Conservation (phyloP, 495 filamentous ascomycete species). For the Aspergillus mulundensis region DNA sequence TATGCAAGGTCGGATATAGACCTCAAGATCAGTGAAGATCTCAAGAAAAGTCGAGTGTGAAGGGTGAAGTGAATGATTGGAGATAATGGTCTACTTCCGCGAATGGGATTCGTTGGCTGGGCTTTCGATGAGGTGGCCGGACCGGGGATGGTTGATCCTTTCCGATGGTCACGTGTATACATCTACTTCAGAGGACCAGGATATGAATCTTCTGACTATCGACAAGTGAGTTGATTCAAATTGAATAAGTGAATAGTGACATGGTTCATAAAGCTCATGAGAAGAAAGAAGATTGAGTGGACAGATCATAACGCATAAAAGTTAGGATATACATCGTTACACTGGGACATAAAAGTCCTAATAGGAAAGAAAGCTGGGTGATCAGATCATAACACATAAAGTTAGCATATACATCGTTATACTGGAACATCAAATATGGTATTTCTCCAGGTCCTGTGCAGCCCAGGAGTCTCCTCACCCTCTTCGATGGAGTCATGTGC, state of each 20-base stretch:
- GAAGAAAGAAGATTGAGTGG: background rate
- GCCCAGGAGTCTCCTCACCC: conserved; percentile 45
- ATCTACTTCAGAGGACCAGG: background rate
- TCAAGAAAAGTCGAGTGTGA: conserved; percentile 16
- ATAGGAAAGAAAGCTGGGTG: too few relatives aligned
- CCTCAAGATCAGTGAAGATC: background rate
- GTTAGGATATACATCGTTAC: conserved; percentile 6
- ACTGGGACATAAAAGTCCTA: conserved; percentile 68
- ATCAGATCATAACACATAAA: too few relatives aligned
- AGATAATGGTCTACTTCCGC: background rate
- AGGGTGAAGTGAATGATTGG: background rate
- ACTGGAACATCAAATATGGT: conserved; percentile 69
- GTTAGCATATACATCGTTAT: conserved; percentile 7
- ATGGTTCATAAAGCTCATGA: background rate
- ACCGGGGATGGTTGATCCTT: conserved; percentile 14
- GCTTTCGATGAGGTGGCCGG: conserved; percentile 18
- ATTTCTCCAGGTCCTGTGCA: conserved; percentile 65
- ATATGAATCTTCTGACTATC: background rate
- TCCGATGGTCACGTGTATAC: conserved; percentile 14
- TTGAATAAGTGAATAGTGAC: background rate
- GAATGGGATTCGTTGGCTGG: conserved; percentile 2
- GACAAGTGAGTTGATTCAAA: background rate
- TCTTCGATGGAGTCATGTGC: conserved; percentile 61
- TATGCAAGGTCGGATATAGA: background rate
- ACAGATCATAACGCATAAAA: background rate